Evolutionary conservation across 306 rosid genomes (phyloP), one percentile per base, ranked within the genome.

Genomic region (Vicia faba): DNA sequence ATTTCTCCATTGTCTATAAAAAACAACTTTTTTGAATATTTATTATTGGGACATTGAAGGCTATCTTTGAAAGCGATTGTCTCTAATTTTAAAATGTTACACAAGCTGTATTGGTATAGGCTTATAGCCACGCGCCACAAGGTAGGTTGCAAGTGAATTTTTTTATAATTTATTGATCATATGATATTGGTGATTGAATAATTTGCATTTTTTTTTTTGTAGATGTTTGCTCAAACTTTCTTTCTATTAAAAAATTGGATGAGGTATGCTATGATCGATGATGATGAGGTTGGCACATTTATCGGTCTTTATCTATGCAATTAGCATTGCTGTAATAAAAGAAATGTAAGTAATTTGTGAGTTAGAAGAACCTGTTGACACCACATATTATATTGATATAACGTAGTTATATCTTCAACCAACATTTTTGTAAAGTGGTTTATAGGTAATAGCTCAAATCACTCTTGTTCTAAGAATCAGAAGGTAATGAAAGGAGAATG

Each of bases 11-110:
- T n/a, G n/a, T n/a, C n/a, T n/a, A n/a, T n/a, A n/a, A n/a, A n/a
- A n/a, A n/a, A n/a, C n/a, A n/a, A n/a, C n/a, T n/a, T n/a, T n/a
- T n/a, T n/a, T 58, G 38, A 5, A 29, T 65, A 61, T 79, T 73
- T 61, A 67, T 74, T 77, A 63, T 65, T 64, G 64, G 85, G 76
- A 81, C 83, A 75, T 84, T 65, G 72, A 68, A 75, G 80, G 79
- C 83, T 80, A 71, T 86, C 77, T 80, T 76, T 81, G 96, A 92
- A 81, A 82, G 91, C 74, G 89, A 89, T 84, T 83, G 91, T 89
- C 86, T 78, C 84, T 74, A 49, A 61, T 85, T 80, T 79, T 8
- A 75, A 78, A 79, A 45, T 84, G 66, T 53, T 75, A 74, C 46
- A 81, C 57, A 73, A 82, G 76, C 68, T 81, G 48, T 33, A 71